Base-by-base conservation (phyloP, 179 eudicot genomes). In the Beta corolliflora region DNA sequence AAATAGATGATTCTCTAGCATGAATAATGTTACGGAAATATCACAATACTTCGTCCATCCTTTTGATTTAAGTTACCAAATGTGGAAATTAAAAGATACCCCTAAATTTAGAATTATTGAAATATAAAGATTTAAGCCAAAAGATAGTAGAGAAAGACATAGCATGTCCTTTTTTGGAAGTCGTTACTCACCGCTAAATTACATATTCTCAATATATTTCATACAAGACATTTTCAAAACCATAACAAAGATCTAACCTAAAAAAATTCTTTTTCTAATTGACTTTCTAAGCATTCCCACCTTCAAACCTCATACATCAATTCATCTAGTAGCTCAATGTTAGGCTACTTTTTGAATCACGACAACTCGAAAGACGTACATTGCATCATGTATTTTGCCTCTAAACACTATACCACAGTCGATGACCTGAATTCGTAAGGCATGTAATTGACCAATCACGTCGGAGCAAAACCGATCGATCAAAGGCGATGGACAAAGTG, bases 401-500 rank as follows among this genome's bases (percentile, higher is more conserved):
- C 58, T 25, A 65, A 65, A 14, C 48, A 29, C 70, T 65, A n/a
- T 29, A 66, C 53, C 73, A 64, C 71, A 44, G 9, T 80, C 10
- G 36, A 53, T 64, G 73, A 72, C 73, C 52, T 64, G 82, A 80
- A 14, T 56, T 29, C 48, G 5, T 54, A 71, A 46, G 5, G 45
- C 50, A 1, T n/a, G 44, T 53, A 54, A 41, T 71, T 16, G 77
- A 71, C 64, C 29, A 63, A 66, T 41, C 68, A 16, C 14, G 50
- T 5, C 45, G 14, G 4, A 25, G 23, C 18, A 48, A 41, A 65
- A 55, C 41, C 3, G 41, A 36, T 56, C 23, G 72, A 73, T 85
- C 67, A 81, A 56, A 82, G 81, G 21, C 48, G 75, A 63, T 75
- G 83, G 66, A 45, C 67, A 10, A 65, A 80, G 80, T 85, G 87